Evolutionary conservation across 148 eudicot genomes (phyloP).

Genomic region (Chenopodium berlandieri): DNA sequence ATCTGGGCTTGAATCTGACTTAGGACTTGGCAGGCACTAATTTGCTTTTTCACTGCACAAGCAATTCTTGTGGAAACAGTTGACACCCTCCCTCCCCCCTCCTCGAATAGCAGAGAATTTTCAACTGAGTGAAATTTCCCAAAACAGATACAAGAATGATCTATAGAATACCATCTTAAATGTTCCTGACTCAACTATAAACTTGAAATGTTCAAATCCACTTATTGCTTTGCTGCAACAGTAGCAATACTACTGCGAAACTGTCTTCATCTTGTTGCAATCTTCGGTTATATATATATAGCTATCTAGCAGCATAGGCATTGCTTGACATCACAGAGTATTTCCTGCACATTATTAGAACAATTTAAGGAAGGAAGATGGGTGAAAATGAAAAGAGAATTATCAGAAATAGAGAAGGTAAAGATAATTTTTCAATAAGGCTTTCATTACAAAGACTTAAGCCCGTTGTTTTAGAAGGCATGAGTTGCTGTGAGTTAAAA

Average conservation of each 20-base stretch:
- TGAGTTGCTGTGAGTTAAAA: no score
- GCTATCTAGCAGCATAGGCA: slow-evolving; percentile 95
- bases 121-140: neutral
- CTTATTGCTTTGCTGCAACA: slow-evolving; percentile 42
- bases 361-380: slow-evolving; percentile 30
- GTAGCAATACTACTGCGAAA: slow-evolving; percentile 66
- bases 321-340: slow-evolving; percentile 65
- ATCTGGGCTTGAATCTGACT: slow-evolving; percentile 53
- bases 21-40: slow-evolving; percentile 48
- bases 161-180: neutral
- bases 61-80: slow-evolving; percentile 59
- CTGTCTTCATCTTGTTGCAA: slow-evolving; percentile 86
- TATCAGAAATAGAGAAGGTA: no score
- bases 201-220: slow-evolving; percentile 93
- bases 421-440: no score
- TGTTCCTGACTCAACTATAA: slow-evolving; percentile 6
- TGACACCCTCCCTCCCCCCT: slow-evolving; percentile 49
- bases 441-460: no score
- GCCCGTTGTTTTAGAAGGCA: no score
- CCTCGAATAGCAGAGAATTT: slow-evolving; percentile 28
- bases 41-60: slow-evolving; percentile 35
- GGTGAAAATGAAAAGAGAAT: neutral
- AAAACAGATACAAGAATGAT: neutral
- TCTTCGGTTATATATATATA: slow-evolving; percentile 80
- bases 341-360: slow-evolving; percentile 50